Base-by-base conservation (phyloP, 305 asterid genomes). In the Plantago lanceolata region DNA sequence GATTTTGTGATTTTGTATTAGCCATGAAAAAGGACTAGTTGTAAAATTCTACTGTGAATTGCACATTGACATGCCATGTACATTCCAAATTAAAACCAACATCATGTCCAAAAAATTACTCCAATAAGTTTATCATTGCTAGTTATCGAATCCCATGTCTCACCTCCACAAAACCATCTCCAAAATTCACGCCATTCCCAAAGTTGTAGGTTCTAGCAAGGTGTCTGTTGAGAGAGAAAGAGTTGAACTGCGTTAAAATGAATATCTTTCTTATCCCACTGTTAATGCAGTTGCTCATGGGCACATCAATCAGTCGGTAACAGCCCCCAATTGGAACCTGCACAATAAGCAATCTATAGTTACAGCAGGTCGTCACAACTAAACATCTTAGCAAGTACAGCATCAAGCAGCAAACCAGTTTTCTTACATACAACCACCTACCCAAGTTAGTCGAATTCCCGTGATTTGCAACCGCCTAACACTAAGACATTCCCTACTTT, bases 321-420 rank as follows among this genome's bases (percentile, higher is more conserved):
- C 96, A 87, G 37, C 99, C 99, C 48, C 99, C 96, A 67, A 90
- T 83, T 0, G 97, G 97, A 48, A 93, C 99, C 99, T 90, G 83
- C 66, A 59, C 11, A 77, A 61, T 53, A 65, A 68, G 60, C 14
- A 31, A 4, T 20, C 16, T 26, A 63, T 12, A 35, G 17, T 40
- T 47, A 44, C 26, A 61, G 51, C 26, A 21, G n/a, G 48, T 68
- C 37, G 17, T 40, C 8, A 8, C 60, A 52, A 7, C 31, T 13
- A 19, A 59, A 3, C 52, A 43, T 20, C 24, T 55, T 26, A 14
- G 19, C 20, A 18, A 48, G 48, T 6, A 20, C 56, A 65, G 20
- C 60, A 68, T 54, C 51, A 13, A 49, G 40, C 31, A 19, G 1
- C 57, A 19, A 52, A 12, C 15, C 13, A 11, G 11, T 40, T 40